phyloP scores from a whole-genome alignment of 768 basidiomycete species.

The Rhizopogon vulgaris region DNA sequence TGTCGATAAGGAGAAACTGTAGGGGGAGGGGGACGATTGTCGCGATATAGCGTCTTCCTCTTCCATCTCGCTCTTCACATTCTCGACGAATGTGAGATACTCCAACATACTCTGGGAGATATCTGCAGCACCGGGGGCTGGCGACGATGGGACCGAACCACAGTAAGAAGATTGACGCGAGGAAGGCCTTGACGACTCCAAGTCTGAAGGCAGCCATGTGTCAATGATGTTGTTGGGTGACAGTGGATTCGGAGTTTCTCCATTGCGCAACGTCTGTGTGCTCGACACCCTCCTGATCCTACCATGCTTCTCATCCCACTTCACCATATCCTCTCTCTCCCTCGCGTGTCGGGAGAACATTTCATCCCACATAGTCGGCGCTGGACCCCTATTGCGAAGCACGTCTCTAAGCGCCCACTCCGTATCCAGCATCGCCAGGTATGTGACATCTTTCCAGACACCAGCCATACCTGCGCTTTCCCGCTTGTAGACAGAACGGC shows the following conservation, averaged over 20 bases:
- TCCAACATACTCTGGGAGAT: slow-evolving; percentile 10
- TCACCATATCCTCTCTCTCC: slow-evolving; percentile 50
- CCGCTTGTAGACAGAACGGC: slow-evolving; percentile 45
- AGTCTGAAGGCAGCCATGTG: background rate
- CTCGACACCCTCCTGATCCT: slow-evolving; percentile 30
- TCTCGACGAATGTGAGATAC: slow-evolving; percentile 2
- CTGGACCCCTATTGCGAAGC: slow-evolving; percentile 12
- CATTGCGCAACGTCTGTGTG: slow-evolving; percentile 35
- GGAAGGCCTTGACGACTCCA: slow-evolving; percentile 5
- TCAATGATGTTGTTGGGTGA: slow-evolving; percentile 9
- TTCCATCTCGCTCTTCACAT: slow-evolving; percentile 5
- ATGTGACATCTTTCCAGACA: slow-evolving; percentile 56
- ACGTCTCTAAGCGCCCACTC: slow-evolving; percentile 43
- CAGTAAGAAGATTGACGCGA: slow-evolving; percentile 10
- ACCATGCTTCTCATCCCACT: slow-evolving; percentile 39
- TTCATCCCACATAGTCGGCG: slow-evolving; percentile 54
- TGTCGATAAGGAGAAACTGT: slow-evolving; percentile 16
- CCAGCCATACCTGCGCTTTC: slow-evolving; percentile 27
- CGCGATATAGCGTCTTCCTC: background rate
- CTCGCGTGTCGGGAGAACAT: slow-evolving; percentile 49
- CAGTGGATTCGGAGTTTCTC: slow-evolving; percentile 5
- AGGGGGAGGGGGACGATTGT: slow-evolving; percentile 13
- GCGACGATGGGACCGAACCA: slow-evolving; percentile 18
- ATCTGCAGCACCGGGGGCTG: slow-evolving; percentile 2
- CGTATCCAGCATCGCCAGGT: slow-evolving; percentile 54